Evolutionary conservation across 1,284 basidiomycete species (phyloP).

Genomic region (Coniferiporia sulphurascens): DNA sequence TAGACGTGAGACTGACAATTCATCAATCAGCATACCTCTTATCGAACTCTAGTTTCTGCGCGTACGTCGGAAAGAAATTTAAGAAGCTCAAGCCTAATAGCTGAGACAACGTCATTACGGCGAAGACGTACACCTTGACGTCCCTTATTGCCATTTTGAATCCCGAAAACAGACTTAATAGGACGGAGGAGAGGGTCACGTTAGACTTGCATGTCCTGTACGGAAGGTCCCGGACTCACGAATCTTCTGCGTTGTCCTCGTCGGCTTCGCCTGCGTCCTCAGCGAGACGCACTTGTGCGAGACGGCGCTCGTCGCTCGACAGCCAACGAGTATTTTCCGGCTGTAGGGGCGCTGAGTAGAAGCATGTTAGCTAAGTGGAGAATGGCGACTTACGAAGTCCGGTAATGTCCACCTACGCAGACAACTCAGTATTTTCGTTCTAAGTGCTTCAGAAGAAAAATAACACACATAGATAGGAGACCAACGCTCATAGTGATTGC

Average conservation of each 20-base stretch:
- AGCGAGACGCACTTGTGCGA: slow-evolving; percentile 40
- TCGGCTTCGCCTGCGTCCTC: slow-evolving; percentile 40
- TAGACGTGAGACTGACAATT: slow-evolving; percentile 29
- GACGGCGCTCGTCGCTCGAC: slow-evolving; percentile 33
- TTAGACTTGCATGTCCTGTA: background rate
- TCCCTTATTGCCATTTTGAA: slow-evolving; percentile 30
- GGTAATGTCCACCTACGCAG: slow-evolving; percentile 24
- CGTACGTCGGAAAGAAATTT: slow-evolving; percentile 32
- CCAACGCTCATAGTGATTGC: slow-evolving; percentile 20
- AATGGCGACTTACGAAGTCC: slow-evolving; percentile 20
- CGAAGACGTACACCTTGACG: slow-evolving; percentile 32
- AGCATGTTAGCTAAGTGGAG: background rate
- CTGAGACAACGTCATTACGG: slow-evolving; percentile 21
- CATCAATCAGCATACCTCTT: background rate
- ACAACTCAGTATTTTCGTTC: background rate
- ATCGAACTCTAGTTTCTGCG: background rate
- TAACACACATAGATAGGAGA: slow-evolving; percentile 17
- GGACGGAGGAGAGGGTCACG: background rate
- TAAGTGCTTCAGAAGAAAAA: slow-evolving; percentile 1
- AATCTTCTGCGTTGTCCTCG: slow-evolving; percentile 28
- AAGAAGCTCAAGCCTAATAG: slow-evolving; percentile 35
- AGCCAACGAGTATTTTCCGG: slow-evolving; percentile 40
- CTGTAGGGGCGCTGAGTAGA: slow-evolving; percentile 1
- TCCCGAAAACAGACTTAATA: slow-evolving; percentile 20
- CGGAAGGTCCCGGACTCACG: slow-evolving; percentile 15